phyloP scores from a whole-genome alignment of 1,284 basidiomycete genomes.

The Boletus sp. region DNA sequence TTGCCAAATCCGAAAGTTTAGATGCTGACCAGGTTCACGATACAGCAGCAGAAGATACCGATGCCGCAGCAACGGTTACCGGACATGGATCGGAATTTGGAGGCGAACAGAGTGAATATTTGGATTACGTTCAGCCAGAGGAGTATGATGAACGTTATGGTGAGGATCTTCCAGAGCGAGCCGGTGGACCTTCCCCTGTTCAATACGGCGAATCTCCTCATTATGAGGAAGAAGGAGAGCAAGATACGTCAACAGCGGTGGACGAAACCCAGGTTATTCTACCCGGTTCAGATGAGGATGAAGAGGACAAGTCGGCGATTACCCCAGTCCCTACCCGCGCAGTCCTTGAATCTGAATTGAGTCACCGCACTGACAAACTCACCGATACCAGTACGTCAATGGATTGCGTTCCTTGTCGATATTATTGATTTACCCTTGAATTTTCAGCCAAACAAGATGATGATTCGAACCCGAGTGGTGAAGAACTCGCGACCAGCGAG shows the following conservation, averaged over 20 bases:
- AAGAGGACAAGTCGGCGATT: constrained; percentile 10
- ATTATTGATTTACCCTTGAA: constrained; percentile 8
- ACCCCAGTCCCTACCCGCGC: constrained; percentile 14
- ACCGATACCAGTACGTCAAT: not conserved
- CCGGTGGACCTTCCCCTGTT: constrained; percentile 6
- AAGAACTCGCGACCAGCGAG: constrained; percentile 2
- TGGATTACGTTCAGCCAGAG: constrained; percentile 27
- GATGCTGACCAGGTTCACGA: constrained; percentile 35
- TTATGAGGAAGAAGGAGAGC: constrained; percentile 23
- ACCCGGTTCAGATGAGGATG: constrained; percentile 15
- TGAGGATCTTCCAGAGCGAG: constrained; percentile 29
- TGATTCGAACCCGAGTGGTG: not conserved
- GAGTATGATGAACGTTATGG: constrained; percentile 32
- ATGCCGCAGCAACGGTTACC: constrained; percentile 9
- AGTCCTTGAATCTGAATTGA: constrained; percentile 9
- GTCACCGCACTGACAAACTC: not conserved
- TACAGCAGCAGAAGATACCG: constrained; percentile 16
- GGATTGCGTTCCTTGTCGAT: not conserved
- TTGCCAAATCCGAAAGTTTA: constrained; percentile 20
- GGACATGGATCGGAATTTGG: constrained; percentile 18
- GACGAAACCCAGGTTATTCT: constrained; percentile 19
- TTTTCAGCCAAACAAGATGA: constrained; percentile 13
- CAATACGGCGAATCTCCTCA: constrained; percentile 23
- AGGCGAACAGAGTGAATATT: constrained; percentile 32
- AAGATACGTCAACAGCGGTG: constrained; percentile 13